Evolutionary conservation across 1,284 basidiomycete species (phyloP), one percentile per base, ranked within the genome.

Genomic region (Ustilago curta): DNA sequence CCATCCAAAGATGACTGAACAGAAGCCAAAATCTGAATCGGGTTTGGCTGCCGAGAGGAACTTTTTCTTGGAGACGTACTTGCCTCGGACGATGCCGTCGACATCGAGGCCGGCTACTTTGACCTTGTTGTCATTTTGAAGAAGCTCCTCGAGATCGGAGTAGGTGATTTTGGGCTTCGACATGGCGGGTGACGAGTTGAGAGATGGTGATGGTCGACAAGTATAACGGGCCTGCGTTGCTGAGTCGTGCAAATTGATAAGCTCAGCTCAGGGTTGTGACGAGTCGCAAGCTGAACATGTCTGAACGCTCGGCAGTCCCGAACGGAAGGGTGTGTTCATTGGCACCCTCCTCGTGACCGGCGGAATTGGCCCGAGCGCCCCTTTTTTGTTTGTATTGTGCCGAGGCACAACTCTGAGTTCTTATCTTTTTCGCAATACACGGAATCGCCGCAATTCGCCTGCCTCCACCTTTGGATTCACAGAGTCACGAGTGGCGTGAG

Each of bases 51-150:
- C 91, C 51, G 91, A 91, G 31, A 98, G 84, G 83, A 99, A 97
- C 86, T 99, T 99, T 58, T 91, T 88, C 86, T 93, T 97, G 31
- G 92, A 93, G 92, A 97, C 94, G 85, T 92, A 92, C 86, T 97
- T 98, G 50, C 95, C 95, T 50, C 95, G 89, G 16, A 97, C 88
- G 19, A 98, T 90, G 39, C 96, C 96, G 85, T 99, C 96, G 19
- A 79, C 70, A 59, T 81, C 79, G 23, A 81, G 51, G 9, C 78
- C 79, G 45, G 59, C 95, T 31, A 97, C 92, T 86, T 97, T 97
- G 83, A 97, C 90, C 86, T 95, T 96, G 85, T 87, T 90, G 85
- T 94, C 93, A 79, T 89, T 23, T 57, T 83, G 77, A 58, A 95
- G 87, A 23, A 83, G 72, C 45, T 63, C 59, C 49, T 73, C 78